Base-by-base conservation (phyloP, 495 filamentous ascomycete genomes). In the Umbilicaria muhlenbergii region DNA sequence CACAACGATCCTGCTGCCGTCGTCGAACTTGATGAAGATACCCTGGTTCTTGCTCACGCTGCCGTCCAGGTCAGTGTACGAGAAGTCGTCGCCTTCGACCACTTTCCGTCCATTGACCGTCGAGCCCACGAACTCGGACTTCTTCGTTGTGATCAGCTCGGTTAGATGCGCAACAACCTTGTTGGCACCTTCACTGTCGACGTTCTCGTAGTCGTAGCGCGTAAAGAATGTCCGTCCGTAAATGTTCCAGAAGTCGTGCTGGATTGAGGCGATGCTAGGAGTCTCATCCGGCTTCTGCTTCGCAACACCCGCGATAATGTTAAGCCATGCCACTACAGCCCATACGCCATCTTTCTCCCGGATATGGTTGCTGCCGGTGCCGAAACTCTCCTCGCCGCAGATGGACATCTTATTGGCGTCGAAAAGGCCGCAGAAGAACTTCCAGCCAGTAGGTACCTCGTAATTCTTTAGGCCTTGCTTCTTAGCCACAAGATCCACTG, bases 151-250 rank as follows among this genome's bases (percentile, higher is more conserved):
- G 55, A 82, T 74, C 41, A 76, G 61, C 51, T 73, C 72, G 43
- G 77, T 73, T 49, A 98, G 66, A 34, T 80, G 78, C 45, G 73
- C 77, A 36, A 92, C 78, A 35, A 98, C 75, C 66, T 87, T 85
- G 66, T 83, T 83, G 24, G 92, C 92, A 39, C 83, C 88, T 2
- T 85, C 84, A 45, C 76, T 80, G 62, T 92, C 84, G 47, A 93
- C 87, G 46, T 89, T 77, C 66, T 98, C 91, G 66, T 91, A 98
- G 65, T 98, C 91, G 63, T 94, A 96, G 38, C 91, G 86, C 21
- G 91, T 98, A 74, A 98, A 98, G 74, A 95, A 98, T 15, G 89
- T 94, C 35, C 91, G 84, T 51, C 91, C 91, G 58, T 98, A 98
- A 44, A 75, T 86, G 49, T 79, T 73, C 91, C 91, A 98, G 77